phyloP scores from a whole-genome alignment of 371 early-diverging fungal species.

The Mortierella sp. region DNA sequence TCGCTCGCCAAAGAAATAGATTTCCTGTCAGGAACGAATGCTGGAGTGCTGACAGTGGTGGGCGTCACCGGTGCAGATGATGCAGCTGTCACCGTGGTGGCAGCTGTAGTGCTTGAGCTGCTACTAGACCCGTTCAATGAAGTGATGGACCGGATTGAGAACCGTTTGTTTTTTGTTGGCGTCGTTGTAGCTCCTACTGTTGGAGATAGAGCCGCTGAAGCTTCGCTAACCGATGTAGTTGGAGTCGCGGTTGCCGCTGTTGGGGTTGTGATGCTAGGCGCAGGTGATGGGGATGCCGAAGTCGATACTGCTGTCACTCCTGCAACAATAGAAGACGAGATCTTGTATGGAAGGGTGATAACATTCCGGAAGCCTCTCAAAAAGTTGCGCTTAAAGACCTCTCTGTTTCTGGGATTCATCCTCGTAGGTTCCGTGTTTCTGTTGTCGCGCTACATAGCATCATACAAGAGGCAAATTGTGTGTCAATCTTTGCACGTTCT shows the following conservation, averaged over 20 bases:
- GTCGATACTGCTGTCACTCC: constrained; percentile 52
- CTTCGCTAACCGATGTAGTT: constrained; percentile 24
- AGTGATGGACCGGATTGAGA: constrained; percentile 48
- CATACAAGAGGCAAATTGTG: neutral
- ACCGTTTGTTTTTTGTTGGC: constrained; percentile 44
- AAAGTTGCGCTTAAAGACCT: constrained; percentile 62
- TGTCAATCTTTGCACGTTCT: neutral
- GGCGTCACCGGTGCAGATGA: constrained; percentile 30
- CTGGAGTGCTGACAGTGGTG: neutral
- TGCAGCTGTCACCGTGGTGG: constrained; percentile 12
- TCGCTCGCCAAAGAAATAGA: constrained; percentile 40
- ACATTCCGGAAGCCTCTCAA: constrained; percentile 68
- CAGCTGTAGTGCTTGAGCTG: constrained; percentile 5
- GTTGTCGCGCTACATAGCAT: constrained; percentile 17
- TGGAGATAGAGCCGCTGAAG: constrained; percentile 26
- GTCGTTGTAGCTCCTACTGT: constrained; percentile 51
- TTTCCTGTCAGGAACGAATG: constrained; percentile 43
- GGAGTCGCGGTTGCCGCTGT: constrained; percentile 24
- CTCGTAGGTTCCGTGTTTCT: constrained; percentile 32
- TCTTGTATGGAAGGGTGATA: constrained; percentile 62
- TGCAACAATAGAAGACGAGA: constrained; percentile 65
- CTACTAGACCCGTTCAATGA: constrained; percentile 27
- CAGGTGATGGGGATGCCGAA: constrained; percentile 26
- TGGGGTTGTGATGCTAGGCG: constrained; percentile 14
- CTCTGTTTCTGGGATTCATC: constrained; percentile 56